Evolutionary conservation across 305 asterid species (phyloP), one percentile per base, ranked within the genome.

Genomic region (Solanum hybrid): DNA sequence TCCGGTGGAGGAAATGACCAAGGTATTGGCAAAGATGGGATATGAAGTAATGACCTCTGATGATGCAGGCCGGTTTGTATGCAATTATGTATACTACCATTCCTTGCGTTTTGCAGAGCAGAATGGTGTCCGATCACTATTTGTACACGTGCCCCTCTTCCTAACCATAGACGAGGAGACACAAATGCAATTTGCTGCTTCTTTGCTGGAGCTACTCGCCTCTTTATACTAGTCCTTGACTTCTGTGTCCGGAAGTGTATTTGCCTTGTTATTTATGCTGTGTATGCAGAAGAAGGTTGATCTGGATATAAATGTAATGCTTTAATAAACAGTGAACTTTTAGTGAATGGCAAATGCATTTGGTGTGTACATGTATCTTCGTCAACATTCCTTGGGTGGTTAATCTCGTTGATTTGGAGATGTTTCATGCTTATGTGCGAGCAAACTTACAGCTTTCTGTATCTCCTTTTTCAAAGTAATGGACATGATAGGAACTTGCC

Each of bases 131-230:
- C 90, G 91, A 89, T 94, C 95, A 2, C 91, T 94, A 88, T 93
- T 94, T 90, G 94, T 93, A 91, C 99, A 97, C 27, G 98, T 97
- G 73, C 99, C 99, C 65, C 99, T 97, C 91, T 97, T 97, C 98
- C 94, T 94, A 91, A 96, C 98, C 27, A 93, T 96, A 78, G 99
- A 96, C 11, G 96, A 96, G 95, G 99, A 96, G 90, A 96, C 98
- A 24, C 99, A 97, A 90, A 97, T 97, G 99, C 97, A 91, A 89
- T 97, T 97, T 91, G 98, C 96, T 88, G 98, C 98, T 37, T 89
- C 96, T 79, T 95, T 97, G 84, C 82, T 96, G 94, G 99, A 96
- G 95, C 91, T 95, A 90, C 96, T 97, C 32, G 98, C 97, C 61
- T 90, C 99, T 89, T 80, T 91, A 90, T 90, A 76, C 91, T 96